Percentiles rank a stretch among this genome's conserved stretches.
Evolutionary conservation across 2,329 filamentous ascomycete species (phyloP).

Genomic region (Diatrype stigma): DNA sequence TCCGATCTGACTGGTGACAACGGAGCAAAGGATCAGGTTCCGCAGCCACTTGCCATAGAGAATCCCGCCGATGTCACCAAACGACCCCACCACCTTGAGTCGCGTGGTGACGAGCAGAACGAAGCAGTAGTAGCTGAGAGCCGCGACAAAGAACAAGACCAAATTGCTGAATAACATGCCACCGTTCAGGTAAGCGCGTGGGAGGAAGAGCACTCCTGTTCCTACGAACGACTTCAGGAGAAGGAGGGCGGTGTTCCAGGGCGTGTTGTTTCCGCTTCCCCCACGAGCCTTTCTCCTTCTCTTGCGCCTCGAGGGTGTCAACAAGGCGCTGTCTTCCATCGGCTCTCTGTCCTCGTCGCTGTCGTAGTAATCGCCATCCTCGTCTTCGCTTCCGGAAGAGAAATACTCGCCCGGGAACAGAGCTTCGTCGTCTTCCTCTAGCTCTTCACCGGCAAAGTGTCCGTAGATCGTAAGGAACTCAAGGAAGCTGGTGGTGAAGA

Average conservation of each 20-base stretch:
- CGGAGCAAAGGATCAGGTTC: conserved; percentile 79
- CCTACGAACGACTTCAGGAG: conserved; percentile 97
- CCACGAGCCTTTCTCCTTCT: conserved; percentile 73
- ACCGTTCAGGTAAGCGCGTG: conserved; percentile 89
- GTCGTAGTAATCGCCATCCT: conserved; percentile 51
- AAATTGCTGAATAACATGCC: conserved; percentile 96
- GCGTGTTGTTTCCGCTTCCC: conserved; percentile 70
- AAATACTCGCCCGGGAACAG: conserved; percentile 88
- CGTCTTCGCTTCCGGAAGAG: conserved; percentile 67
- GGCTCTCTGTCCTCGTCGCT: conserved; percentile 69
- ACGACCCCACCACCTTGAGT: conserved; percentile 83
- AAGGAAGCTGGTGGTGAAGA: conserved; percentile 89
- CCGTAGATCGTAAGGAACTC: conserved; percentile 95
- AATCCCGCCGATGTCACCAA: conserved; percentile 91
- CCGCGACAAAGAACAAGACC: conserved; percentile 80
- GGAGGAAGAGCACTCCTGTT: conserved; percentile 89
- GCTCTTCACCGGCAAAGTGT: conserved; percentile 93
- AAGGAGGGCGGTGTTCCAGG: conserved; percentile 75
- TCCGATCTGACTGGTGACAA: conserved; percentile 92
- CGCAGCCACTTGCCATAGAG: conserved; percentile 91
- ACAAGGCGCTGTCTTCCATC: conserved; percentile 82
- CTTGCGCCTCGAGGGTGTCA: conserved; percentile 70
- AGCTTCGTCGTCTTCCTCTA: conserved; percentile 94
- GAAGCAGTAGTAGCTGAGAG: conserved; percentile 95
- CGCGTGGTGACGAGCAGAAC: conserved; percentile 86